Evolutionary conservation across 306 rosid genomes (phyloP).

Genomic region (Sphenostylis stenocarpa): DNA sequence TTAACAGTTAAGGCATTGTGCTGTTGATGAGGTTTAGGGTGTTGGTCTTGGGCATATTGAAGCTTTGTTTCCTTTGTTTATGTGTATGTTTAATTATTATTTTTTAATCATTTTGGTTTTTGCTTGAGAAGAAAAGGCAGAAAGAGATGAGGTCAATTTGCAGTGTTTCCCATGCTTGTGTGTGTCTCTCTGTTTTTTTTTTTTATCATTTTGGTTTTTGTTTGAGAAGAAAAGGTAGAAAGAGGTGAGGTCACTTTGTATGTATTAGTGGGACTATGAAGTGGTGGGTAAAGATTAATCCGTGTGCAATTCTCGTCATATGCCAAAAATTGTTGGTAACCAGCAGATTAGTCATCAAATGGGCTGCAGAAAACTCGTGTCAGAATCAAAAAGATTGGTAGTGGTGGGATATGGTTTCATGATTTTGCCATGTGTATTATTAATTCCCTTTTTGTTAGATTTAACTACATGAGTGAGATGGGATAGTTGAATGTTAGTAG

Average conservation of each 20-base stretch:
- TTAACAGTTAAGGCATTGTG: not conserved
- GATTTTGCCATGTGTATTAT: not conserved
- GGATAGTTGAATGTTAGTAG: not conserved
- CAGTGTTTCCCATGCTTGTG: too few species aligned
- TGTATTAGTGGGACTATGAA: not conserved
- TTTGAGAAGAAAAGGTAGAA: too few species aligned
- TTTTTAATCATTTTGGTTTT: not conserved
- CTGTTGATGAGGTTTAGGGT: not conserved
- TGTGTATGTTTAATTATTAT: not conserved
- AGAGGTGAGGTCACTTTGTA: not conserved
- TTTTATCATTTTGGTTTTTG: too few species aligned
- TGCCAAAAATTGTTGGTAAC: too few species aligned
- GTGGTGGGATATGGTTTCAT: not conserved
- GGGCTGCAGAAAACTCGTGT: too few species aligned
- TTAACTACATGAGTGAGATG: not conserved
- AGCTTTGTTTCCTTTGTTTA: not conserved
- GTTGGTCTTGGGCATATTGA: not conserved
- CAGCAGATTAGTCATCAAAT: too few species aligned
- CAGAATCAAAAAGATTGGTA: too few species aligned
- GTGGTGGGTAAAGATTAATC: too few species aligned
- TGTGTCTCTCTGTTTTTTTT: too few species aligned
- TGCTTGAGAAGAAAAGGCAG: not conserved
- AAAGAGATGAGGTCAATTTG: too few species aligned
- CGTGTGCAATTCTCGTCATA: too few species aligned
- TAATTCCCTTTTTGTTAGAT: not conserved